Evolutionary conservation across 139 green algal species (phyloP), one percentile per base, ranked within the genome.

Genomic region (Axilococcus clingmanii): DNA sequence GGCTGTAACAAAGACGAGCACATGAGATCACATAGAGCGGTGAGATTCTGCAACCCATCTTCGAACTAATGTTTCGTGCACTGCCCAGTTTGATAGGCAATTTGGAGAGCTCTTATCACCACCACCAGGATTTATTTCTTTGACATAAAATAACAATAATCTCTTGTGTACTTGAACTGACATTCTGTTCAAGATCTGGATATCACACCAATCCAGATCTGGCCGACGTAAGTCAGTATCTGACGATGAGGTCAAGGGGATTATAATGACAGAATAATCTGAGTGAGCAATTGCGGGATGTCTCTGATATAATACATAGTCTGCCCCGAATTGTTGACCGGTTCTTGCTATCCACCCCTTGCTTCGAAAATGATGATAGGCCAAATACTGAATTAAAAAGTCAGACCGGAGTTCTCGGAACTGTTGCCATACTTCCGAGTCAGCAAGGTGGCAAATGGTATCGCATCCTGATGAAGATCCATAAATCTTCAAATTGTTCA

Each of bases 271-370:
- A 17, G 55, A 61, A 7, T 71, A 71, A 28, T 69, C 47, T 1
- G 63, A 72, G 52, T 83, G 75, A 3, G 57, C 27, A 8, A 61
- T 20, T 16, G 63, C 59, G 15, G 75, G 75, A 42, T 83, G 75
- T 22, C 51, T 33, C 36, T 74, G 55, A 43, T 83, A 83, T 36
- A 83, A 46, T 37, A 83, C 75, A 35, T 71, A 70, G 46, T 83
- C 68, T 8, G 58, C 63, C 4, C 75, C 75, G 48, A 82, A 83
- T 57, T 77, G 70, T 16, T 82, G 48, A 2, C 75, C 75, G 1
- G 75, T 83, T 15, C 73, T 56, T 1, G 68, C 44, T 19, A 82
- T 66, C 74, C 74, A 83, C 12, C 75, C 73, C 68, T 72, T 72
- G 55, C 63, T 61, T 20, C 63, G 37, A 31, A 66, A 72, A 45